A percentile compares a stretch with the other conserved stretches of the same genome.
Conservation (phyloP, 129 eudicot species). For the Flaveria linearis region DNA sequence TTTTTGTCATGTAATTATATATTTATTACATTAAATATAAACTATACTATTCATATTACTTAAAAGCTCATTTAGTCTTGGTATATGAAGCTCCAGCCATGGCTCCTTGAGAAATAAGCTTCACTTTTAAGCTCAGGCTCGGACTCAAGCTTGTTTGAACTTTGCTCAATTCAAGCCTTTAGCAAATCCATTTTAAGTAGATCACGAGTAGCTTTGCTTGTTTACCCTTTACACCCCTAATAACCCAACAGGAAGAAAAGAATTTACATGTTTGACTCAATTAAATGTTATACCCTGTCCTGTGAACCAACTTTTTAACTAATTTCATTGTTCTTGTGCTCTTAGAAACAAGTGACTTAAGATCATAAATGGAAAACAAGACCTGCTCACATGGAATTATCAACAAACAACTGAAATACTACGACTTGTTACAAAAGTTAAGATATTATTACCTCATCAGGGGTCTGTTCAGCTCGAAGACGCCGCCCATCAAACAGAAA, state of each 20-base stretch:
- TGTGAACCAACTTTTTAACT: not conserved
- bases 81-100: not conserved
- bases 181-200: not conserved
- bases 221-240: too few species aligned
- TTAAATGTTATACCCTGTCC: too few species aligned
- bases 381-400: not conserved
- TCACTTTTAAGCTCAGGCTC: not conserved
- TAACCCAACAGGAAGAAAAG: too few species aligned
- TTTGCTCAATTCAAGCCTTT: not conserved
- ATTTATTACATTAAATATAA: too few species aligned
- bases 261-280: not conserved
- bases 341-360: not conserved
- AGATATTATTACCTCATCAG: slow-evolving; percentile 54
- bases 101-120: not conserved
- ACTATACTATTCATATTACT: too few species aligned
- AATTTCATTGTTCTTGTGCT: not conserved
- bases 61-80: not conserved
- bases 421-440: too few species aligned
- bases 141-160: not conserved
- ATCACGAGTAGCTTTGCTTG: not conserved
- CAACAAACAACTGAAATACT: not conserved
- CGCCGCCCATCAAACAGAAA: slow-evolving; percentile 76
- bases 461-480: slow-evolving; percentile 71
- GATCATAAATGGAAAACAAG: not conserved
- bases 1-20: too few species aligned